Percentiles rank a stretch among this genome's conserved stretches.
Evolutionary conservation across 805 yeast species (phyloP).

Genomic region (Hanseniaspora lachancei): DNA sequence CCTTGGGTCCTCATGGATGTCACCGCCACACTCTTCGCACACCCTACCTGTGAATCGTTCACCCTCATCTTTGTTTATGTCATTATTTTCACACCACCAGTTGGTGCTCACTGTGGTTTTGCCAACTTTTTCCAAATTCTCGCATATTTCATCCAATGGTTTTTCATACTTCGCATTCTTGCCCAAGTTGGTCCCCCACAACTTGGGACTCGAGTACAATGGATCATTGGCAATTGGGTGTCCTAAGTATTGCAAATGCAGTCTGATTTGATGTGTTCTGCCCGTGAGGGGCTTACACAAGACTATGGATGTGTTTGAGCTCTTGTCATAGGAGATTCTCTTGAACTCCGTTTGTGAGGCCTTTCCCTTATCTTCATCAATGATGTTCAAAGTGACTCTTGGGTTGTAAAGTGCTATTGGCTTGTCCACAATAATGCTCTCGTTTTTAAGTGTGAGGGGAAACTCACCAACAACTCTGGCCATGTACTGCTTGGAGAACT

Average conservation of each 20-base stretch:
- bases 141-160: constrained; percentile 32
- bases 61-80: constrained; percentile 31
- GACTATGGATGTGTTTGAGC: constrained; percentile 41
- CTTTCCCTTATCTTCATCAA: constrained; percentile 34
- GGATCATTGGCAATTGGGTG: constrained; percentile 90
- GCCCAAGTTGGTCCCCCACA: constrained; percentile 76
- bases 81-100: constrained; percentile 60
- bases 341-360: constrained; percentile 62
- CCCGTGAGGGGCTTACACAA: constrained; percentile 82
- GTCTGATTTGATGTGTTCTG: constrained; percentile 88
- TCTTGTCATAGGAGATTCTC: constrained; percentile 49
- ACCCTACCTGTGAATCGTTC: constrained; percentile 20
- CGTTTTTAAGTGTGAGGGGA: constrained; percentile 33
- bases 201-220: constrained; percentile 57
- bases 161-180: constrained; percentile 39
- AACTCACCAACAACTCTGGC: constrained; percentile 84
- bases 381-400: constrained; percentile 51
- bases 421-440: constrained; percentile 42
- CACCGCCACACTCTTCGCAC: constrained; percentile 58
- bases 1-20: constrained; percentile 76
- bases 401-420: constrained; percentile 66
- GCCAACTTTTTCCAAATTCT: constrained; percentile 50
- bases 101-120: constrained; percentile 54
- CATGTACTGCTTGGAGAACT: constrained; percentile 67
- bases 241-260: constrained; percentile 82